Conservation (phyloP, 139 green algal species). For the Chlamydomonas sphaeroides region DNA sequence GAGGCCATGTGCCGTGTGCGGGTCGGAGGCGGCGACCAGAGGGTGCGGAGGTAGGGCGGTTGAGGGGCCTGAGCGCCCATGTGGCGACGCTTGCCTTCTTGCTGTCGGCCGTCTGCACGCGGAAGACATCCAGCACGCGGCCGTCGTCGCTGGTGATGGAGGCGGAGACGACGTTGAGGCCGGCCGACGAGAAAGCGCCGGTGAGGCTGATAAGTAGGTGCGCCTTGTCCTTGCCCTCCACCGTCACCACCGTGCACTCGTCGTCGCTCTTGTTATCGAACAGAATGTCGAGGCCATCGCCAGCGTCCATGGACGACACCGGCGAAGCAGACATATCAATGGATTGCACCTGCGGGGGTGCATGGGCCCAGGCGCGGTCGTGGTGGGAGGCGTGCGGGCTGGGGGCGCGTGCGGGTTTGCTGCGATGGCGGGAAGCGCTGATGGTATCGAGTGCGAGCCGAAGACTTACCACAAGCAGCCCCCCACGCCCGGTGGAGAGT, state of each 20-base stretch:
- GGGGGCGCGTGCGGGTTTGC: not conserved
- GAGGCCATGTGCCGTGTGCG: too few species aligned
- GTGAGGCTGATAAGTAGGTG: constrained; percentile 75
- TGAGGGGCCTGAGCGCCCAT: too few species aligned
- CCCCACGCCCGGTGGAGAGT: not conserved
- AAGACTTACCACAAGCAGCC: constrained; percentile 11
- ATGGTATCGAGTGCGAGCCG: too few species aligned
- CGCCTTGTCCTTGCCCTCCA: constrained; percentile 66
- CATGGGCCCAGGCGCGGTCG: not conserved
- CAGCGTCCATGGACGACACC: constrained; percentile 10
- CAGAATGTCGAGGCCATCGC: constrained; percentile 50
- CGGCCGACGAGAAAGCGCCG: constrained; percentile 66
- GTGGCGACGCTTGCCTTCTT: too few species aligned
- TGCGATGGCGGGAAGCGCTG: too few species aligned
- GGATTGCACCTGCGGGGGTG: constrained; percentile 11
- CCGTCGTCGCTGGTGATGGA: constrained; percentile 73
- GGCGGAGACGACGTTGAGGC: constrained; percentile 77
- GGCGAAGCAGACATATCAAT: constrained; percentile 26
- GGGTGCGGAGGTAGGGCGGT: too few species aligned
- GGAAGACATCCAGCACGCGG: constrained; percentile 78
- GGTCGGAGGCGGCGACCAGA: too few species aligned
- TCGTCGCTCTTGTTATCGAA: constrained; percentile 69
- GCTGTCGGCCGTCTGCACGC: constrained; percentile 62
- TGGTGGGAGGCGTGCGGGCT: not conserved
- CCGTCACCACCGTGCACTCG: constrained; percentile 60